phyloP scores from a whole-genome alignment of 805 yeast species.

The Yarrowia divulgata region DNA sequence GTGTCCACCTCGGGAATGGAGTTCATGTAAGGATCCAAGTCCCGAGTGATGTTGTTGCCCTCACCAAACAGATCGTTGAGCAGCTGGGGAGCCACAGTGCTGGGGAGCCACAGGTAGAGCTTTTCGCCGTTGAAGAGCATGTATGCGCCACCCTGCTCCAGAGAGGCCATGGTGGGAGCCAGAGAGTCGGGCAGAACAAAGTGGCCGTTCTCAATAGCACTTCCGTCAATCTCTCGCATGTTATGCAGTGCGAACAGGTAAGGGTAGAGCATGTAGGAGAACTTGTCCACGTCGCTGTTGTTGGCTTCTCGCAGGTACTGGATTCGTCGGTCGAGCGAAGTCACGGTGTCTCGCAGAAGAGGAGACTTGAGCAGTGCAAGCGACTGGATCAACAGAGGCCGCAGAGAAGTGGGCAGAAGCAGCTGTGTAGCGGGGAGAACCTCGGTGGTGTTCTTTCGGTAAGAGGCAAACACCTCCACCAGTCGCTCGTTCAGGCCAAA shows the following conservation, averaged over 20 bases:
- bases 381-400: slow-evolving; percentile 70
- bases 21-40: slow-evolving; percentile 59
- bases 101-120: slow-evolving; percentile 71
- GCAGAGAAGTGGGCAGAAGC: slow-evolving; percentile 81
- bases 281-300: slow-evolving; percentile 61
- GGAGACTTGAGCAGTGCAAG: slow-evolving; percentile 73
- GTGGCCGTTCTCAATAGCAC: slow-evolving; percentile 52
- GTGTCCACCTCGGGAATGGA: slow-evolving; percentile 76
- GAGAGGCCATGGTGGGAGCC: slow-evolving; percentile 54
- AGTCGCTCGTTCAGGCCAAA: slow-evolving; percentile 62
- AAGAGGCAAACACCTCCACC: slow-evolving; percentile 64
- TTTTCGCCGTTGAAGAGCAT: slow-evolving; percentile 72
- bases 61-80: slow-evolving; percentile 79
- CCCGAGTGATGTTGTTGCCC: slow-evolving; percentile 52
- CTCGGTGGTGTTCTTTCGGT: slow-evolving; percentile 55
- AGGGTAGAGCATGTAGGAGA: slow-evolving; percentile 78
- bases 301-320: slow-evolving; percentile 60
- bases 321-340: slow-evolving; percentile 70
- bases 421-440: slow-evolving; percentile 63
- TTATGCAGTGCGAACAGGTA: slow-evolving; percentile 76
- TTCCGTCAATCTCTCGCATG: slow-evolving; percentile 64
- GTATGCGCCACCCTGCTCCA: slow-evolving; percentile 76
- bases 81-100: slow-evolving; percentile 68
- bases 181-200: slow-evolving; percentile 61
- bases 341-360: slow-evolving; percentile 62